Evolutionary conservation across 139 green algal genomes (phyloP), one percentile per base, ranked within the genome.

Genomic region (Chlamydomonas sp.): DNA sequence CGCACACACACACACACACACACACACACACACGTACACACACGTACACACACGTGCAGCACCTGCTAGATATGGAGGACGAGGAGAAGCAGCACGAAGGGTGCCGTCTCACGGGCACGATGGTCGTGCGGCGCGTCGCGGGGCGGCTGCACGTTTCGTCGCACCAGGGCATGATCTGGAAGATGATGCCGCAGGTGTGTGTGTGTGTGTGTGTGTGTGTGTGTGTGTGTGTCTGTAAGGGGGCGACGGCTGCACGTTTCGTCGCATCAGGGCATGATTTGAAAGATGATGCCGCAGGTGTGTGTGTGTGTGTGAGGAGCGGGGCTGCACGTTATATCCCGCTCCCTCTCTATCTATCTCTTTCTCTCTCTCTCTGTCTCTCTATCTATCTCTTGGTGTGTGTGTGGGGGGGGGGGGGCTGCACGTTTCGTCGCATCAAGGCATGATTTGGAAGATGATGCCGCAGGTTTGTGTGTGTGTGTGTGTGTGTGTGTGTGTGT

Each of bases 331-430:
- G n/a, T n/a, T n/a, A n/a, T n/a, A n/a, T n/a, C n/a, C n/a, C n/a
- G n/a, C n/a, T n/a, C n/a, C n/a, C n/a, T n/a, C n/a, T n/a, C n/a
- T n/a, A n/a, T n/a, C n/a, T n/a, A n/a, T n/a, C n/a, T n/a, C n/a
- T n/a, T n/a, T n/a, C n/a, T n/a, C n/a, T n/a, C n/a, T n/a, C n/a
- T n/a, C n/a, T n/a, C n/a, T n/a, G n/a, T n/a, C n/a, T n/a, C n/a
- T n/a, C n/a, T n/a, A n/a, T n/a, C n/a, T n/a, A n/a, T n/a, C n/a
- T n/a, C n/a, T n/a, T 70, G 78, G 90, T 1, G 92, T 97, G 63
- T 89, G 89, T 1, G 92, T 91, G 35, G 92, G 89, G 61, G 82
- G n/a, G n/a, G n/a, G n/a, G n/a, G n/a, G n/a, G n/a, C n/a, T 97
- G 48, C 89, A 93, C 69, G 74, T 97, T 30, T 83, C 79, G 13